phyloP scores from a whole-genome alignment of 1,284 basidiomycete genomes.

The Leucocoprinus gongylophorus region DNA sequence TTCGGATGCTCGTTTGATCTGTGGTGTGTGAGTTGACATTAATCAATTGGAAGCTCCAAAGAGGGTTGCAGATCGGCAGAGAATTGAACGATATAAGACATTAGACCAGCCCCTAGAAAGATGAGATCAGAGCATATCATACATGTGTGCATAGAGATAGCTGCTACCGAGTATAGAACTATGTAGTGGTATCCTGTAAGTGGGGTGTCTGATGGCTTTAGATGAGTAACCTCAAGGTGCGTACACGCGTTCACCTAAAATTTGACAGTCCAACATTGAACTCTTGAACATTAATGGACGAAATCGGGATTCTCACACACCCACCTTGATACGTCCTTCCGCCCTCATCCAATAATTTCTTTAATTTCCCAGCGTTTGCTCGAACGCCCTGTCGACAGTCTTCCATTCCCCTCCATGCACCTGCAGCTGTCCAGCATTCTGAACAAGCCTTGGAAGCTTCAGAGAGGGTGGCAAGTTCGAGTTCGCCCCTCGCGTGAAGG shows the following conservation, averaged over 20 bases:
- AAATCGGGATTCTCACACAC: constrained; percentile 14
- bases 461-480: constrained; percentile 66
- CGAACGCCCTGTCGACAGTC: constrained; percentile 53
- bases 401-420: constrained; percentile 58
- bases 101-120: neutral
- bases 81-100: neutral
- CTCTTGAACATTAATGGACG: neutral
- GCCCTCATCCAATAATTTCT: constrained; percentile 57
- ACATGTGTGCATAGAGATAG: neutral
- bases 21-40: neutral
- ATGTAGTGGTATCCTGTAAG: neutral
- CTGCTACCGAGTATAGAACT: neutral
- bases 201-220: neutral
- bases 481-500: constrained; percentile 53
- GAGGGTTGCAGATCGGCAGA: neutral
- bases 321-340: constrained; percentile 55
- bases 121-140: neutral
- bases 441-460: constrained; percentile 70
- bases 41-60: neutral
- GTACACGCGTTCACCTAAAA: constrained; percentile 53
- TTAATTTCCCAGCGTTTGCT: constrained; percentile 53
- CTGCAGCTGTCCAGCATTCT: constrained; percentile 71
- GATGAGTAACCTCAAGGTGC: constrained; percentile 37
- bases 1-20: neutral
- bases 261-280: constrained; percentile 2